phyloP scores from a whole-genome alignment of 2,329 filamentous ascomycete genomes.

The Fonsecaea monophora region DNA sequence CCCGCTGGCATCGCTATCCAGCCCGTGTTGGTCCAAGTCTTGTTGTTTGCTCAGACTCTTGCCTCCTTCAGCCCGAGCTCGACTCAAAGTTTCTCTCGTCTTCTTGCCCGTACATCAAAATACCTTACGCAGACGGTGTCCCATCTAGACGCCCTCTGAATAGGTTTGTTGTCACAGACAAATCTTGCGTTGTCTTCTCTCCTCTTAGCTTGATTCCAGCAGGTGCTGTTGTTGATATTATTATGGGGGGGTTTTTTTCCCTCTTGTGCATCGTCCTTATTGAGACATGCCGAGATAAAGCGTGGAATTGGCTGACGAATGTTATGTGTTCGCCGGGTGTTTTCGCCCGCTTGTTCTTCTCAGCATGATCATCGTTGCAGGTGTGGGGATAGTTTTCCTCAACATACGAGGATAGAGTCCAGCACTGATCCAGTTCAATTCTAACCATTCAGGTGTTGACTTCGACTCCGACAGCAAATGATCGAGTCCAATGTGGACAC shows the following conservation, averaged over 20 bases:
- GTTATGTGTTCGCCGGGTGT: not conserved
- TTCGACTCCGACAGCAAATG: not conserved
- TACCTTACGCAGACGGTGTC: not conserved
- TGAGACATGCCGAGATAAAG: not conserved
- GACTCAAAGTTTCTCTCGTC: not conserved
- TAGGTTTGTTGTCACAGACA: not conserved
- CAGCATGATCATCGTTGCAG: not conserved
- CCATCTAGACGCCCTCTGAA: not conserved
- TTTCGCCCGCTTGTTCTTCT: not conserved
- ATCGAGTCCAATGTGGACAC: not conserved
- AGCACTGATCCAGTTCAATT: not conserved
- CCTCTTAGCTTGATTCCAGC: not conserved
- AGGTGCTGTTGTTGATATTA: not conserved
- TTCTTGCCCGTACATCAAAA: not conserved
- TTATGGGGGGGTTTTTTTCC: not conserved
- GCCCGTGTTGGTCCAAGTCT: not conserved
- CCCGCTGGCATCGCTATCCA: not conserved
- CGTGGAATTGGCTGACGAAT: not conserved
- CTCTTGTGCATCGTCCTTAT: not conserved
- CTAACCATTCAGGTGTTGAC: not conserved
- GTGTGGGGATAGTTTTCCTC: not conserved
- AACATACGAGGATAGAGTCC: not conserved
- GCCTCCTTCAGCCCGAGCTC: not conserved
- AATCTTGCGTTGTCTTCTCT: not conserved
- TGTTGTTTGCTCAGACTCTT: not conserved